phyloP scores from a whole-genome alignment of 371 early-diverging fungal genomes.

The Apophysomyces ossiformis region DNA sequence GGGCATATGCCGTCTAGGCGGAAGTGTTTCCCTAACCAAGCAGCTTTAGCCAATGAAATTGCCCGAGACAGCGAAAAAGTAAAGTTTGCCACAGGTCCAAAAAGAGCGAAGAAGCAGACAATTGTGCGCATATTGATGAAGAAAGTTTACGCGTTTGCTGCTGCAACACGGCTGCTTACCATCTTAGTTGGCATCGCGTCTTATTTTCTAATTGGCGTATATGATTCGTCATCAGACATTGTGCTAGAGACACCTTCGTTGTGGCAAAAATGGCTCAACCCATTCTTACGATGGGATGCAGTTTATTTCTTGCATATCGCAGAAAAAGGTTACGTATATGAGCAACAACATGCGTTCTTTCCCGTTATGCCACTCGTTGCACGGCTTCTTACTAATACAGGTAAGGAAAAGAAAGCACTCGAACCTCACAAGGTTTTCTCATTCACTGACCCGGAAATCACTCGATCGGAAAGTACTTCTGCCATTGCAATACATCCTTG shows the following conservation, averaged over 20 bases:
- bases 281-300: constrained; percentile 92
- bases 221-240: constrained; percentile 52
- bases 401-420: constrained; percentile 24
- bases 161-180: constrained; percentile 30
- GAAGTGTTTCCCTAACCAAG: neutral
- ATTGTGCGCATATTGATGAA: constrained; percentile 10
- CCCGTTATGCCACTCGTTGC: constrained; percentile 79
- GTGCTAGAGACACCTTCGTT: constrained; percentile 17
- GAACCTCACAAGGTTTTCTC: neutral
- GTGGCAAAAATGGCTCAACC: constrained; percentile 28
- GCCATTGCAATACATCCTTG: constrained; percentile 50
- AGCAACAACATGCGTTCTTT: constrained; percentile 94
- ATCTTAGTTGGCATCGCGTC: constrained; percentile 25
- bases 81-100: too few species aligned
- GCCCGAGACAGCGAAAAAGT: neutral
- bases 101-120: neutral
- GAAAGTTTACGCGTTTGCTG: constrained; percentile 35
- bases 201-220: constrained; percentile 34
- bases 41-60: neutral
- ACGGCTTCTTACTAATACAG: constrained; percentile 51
- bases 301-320: constrained; percentile 88
- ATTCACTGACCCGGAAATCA: too few species aligned
- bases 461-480: constrained; percentile 32
- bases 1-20: too few species aligned
- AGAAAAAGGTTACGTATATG: constrained; percentile 81